Base-by-base conservation (phyloP, 164 flowering plant genomes). In the Akebia trifoliata region DNA sequence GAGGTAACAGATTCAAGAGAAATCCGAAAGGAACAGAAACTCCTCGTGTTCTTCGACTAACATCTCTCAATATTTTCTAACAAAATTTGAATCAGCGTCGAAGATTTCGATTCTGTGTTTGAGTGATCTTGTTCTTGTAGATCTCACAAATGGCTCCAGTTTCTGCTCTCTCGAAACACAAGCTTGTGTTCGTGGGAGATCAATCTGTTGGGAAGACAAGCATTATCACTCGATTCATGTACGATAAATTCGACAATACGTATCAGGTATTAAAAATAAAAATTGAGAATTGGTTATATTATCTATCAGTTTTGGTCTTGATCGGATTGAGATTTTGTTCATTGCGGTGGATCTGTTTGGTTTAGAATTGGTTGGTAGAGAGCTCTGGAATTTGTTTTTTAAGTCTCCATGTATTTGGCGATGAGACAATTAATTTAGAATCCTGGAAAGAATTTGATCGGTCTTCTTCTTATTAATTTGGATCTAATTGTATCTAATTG, bases 171-270 rank as follows among this genome's bases (percentile, higher is more conserved):
- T 83, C 86, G 12, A 82, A 82, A 55, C 80, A 82, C 67, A 79
- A 81, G 75, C 77, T 81, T 36, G 86, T 79, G 29, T 81, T 81
- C 74, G 66, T 81, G 60, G 86, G 86, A 12, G 84, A 82, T 61
- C 70, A 67, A 42, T 67, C 70, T 15, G 70, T 67, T 26, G 70
- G 70, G 12, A 67, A 67, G 22, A 81, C 86, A 32, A 81, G 86
- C 62, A 81, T 81, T 68, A 81, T 81, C 61, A 81, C 86, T 61
- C 80, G 86, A 28, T 81, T 81, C 70, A 81, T 79, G 86, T 81
- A 81, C 60, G 86, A 79, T 54, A 81, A 81, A 45, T 81, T 81
- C 77, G 86, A 81, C 25, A 79, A 72, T 54, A 81, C 81, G 4
- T 79, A 81, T 57, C 86, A 79, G 82, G 84, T 81, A 58, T 42